Evolutionary conservation across 331 rosid genomes (phyloP), one percentile per base, ranked within the genome.

Genomic region (Pyrus hybrid): DNA sequence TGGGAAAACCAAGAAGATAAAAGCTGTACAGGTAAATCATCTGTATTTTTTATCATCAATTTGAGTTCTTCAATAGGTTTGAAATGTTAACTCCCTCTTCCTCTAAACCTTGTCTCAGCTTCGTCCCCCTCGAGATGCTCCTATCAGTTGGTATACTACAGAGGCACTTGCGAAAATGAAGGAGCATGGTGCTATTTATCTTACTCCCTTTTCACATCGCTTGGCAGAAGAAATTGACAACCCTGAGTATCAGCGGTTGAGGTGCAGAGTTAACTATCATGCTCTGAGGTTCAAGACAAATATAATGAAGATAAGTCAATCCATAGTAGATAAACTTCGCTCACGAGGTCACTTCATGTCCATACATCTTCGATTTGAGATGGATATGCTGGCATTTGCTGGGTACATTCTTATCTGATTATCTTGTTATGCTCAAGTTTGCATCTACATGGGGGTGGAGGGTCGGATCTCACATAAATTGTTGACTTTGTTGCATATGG

Each of bases 371-470:
- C 93, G 99, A 72, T 94, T 94, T 81, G 99, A 94, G 89, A 94
- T 94, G 99, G 99, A 94, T 84, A 94, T 94, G 99, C 74, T 94
- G 89, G 86, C 99, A 81, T 94, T 94, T 86, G 99, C 99, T 66
- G 99, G 99, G 99, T 94, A 90, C 64, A 90, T 70, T 68, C 74
- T 74, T 47, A 70, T 67, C 61, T 22, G 7, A n/a, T 49, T 79
- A 30, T 45, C 26, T 21, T 62, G 23, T 45, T 18, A n/a, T 56
- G n/a, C 16, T 64, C 45, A 30, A 0, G 25, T 16, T 30, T 64
- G 43, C 68, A 64, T 64, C n/a, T 62, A 4, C 67, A 14, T 62
- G 67, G 5, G 33, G 67, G 6, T 28, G 67, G 33, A 11, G 14
- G 35, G 37, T 62, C 37, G 8, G 67, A 28, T 62, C 35, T 26